Conservation (phyloP, 2,329 filamentous ascomycete species). For the Penicillium sumatraense region DNA sequence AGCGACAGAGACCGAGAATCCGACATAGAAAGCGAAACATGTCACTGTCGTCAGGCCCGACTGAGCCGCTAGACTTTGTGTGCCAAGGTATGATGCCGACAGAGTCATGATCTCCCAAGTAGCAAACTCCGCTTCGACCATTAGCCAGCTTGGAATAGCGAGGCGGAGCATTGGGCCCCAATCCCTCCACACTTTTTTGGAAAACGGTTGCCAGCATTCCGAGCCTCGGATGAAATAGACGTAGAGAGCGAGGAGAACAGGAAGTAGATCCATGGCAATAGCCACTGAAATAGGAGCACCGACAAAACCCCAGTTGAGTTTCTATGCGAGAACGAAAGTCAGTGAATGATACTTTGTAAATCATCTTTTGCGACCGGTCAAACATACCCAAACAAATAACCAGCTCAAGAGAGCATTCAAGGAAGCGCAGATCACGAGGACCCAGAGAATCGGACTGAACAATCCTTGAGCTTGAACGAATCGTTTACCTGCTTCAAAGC, state of each 20-base stretch:
- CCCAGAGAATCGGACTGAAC: conserved; percentile 80
- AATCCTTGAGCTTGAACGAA: conserved; percentile 86
- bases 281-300: conserved; percentile 80
- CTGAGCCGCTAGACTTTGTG: conserved; percentile 82
- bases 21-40: conserved; percentile 84
- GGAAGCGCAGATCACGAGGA: conserved; percentile 81
- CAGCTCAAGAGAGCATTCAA: conserved; percentile 81
- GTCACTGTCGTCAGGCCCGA: conserved; percentile 80
- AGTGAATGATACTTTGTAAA: not conserved
- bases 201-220: conserved; percentile 82
- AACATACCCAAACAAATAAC: conserved; percentile 72
- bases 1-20: conserved; percentile 88
- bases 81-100: conserved; percentile 77
- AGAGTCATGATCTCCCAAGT: conserved; percentile 91
- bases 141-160: conserved; percentile 84
- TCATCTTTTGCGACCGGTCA: not conserved
- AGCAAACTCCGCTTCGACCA: conserved; percentile 92
- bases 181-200: conserved; percentile 68
- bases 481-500: conserved; percentile 80
- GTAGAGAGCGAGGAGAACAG: conserved; percentile 72
- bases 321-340: conserved; percentile 29
- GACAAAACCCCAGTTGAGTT: conserved; percentile 70
- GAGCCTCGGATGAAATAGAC: conserved; percentile 72
- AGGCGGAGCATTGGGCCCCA: conserved; percentile 87
- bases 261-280: conserved; percentile 75